phyloP scores from a whole-genome alignment of 2,329 filamentous ascomycete genomes.

The Ophiostoma sp. region DNA sequence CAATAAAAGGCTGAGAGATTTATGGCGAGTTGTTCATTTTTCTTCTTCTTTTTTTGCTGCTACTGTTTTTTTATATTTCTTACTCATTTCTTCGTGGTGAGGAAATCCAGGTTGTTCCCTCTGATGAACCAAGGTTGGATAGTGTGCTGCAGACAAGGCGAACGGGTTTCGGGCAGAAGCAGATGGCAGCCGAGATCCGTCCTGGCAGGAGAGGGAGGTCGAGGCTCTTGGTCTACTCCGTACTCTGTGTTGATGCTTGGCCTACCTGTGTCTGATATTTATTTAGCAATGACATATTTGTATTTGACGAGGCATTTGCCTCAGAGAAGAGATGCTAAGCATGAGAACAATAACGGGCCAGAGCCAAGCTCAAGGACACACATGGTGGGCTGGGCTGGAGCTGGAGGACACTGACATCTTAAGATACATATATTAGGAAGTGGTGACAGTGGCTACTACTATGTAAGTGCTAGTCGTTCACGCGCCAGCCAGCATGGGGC shows the following conservation, averaged over 20 bases:
- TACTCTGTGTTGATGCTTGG: too few relatives aligned
- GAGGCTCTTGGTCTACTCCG: background rate
- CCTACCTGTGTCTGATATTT: too few relatives aligned
- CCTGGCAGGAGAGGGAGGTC: background rate
- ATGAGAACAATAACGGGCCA: background rate
- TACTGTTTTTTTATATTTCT: background rate
- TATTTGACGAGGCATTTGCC: background rate
- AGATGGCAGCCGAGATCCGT: background rate
- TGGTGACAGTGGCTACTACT: background rate
- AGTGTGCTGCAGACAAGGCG: background rate
- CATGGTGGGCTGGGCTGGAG: background rate
- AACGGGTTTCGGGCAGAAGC: background rate
- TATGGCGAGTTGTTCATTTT: background rate
- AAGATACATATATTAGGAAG: background rate
- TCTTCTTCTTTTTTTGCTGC: background rate
- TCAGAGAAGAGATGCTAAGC: background rate
- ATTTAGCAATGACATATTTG: too few relatives aligned
- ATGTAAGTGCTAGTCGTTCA: too few relatives aligned
- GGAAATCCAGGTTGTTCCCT: background rate
- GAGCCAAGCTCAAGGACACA: background rate
- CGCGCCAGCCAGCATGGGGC: too few relatives aligned
- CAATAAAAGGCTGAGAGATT: background rate
- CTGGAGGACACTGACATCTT: background rate
- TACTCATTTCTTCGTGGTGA: too few relatives aligned
- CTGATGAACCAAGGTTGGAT: background rate